A percentile compares a stretch with the other conserved stretches of the same genome.
Evolutionary conservation across 2,329 filamentous ascomycete genomes (phyloP).

Genomic region (Cryphonectria japonica): DNA sequence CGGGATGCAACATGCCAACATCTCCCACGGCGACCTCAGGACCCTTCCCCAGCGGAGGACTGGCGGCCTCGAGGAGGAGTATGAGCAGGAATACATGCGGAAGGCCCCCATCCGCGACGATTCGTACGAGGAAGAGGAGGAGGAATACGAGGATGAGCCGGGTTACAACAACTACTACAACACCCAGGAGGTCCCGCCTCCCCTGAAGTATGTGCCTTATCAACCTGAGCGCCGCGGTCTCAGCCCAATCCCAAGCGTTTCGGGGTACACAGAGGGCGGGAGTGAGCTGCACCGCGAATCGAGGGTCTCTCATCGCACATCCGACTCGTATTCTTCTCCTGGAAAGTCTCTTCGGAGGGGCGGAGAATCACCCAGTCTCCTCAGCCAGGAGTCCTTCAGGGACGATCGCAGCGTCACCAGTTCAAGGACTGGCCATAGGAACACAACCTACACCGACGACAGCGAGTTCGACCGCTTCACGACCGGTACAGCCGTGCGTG

Average conservation of each 20-base stretch:
- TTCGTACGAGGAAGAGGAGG: conserved; percentile 45
- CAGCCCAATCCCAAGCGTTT: conserved; percentile 91
- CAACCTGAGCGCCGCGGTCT: conserved; percentile 71
- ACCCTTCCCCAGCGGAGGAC: conserved; percentile 55
- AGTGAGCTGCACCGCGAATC: conserved; percentile 63
- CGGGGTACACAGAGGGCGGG: conserved; percentile 77
- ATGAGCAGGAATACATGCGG: conserved; percentile 52
- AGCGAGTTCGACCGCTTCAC: conserved; percentile 63
- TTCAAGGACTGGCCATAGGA: conserved; percentile 59
- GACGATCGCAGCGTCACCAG: conserved; percentile 61
- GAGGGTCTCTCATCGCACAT: conserved; percentile 51
- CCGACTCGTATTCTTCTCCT: conserved; percentile 65
- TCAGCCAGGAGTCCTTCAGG: conserved; percentile 57
- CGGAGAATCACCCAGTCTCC: conserved; percentile 51
- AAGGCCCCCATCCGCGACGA: conserved; percentile 43
- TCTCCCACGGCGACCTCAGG: conserved; percentile 62
- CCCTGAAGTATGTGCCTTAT: conserved; percentile 69
- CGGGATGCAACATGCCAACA: conserved; percentile 68
- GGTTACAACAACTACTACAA: conserved; percentile 55
- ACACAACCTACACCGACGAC: conserved; percentile 54
- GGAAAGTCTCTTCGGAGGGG: conserved; percentile 56
- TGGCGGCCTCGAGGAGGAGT: conserved; percentile 48
- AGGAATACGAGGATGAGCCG: conserved; percentile 50
- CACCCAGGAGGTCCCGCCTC: conserved; percentile 66
- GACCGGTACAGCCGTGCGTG: conserved; percentile 71